These are phyloP conservation scores for Pistacia integerrima DNA, from an alignment of 345 rosid genomes.

Conservation along the genomic window DNA sequence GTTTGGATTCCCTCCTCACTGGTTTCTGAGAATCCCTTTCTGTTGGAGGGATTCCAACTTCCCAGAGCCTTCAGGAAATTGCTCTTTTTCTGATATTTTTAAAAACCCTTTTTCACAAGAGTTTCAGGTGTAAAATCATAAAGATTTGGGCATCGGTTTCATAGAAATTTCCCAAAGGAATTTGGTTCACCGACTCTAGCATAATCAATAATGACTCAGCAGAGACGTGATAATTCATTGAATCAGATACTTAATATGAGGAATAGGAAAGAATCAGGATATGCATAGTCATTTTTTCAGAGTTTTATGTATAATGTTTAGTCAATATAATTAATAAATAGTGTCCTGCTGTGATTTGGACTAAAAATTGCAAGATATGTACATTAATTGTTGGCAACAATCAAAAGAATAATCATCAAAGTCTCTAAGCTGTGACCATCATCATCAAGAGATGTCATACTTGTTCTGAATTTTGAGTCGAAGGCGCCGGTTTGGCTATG, in stretches of 20 bases:
- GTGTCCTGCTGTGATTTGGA: background rate
- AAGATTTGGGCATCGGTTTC: no score
- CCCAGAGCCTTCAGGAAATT: no score
- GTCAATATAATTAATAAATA: background rate
- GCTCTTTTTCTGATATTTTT: no score
- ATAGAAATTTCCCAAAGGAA: no score
- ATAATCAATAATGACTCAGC: no score
- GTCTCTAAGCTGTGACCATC: background rate
- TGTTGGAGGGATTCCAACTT: background rate
- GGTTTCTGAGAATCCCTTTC: background rate
- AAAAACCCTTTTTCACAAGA: no score
- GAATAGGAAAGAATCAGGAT: no score
- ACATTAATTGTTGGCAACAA: background rate
- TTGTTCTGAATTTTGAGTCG: slow-evolving; percentile 2
- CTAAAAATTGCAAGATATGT: background rate
- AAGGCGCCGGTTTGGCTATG: slow-evolving; percentile 13
- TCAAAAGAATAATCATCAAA: no score
- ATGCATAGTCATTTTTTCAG: background rate
- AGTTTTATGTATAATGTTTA: background rate
- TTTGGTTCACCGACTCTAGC: no score
- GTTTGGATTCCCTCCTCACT: background rate
- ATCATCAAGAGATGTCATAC: background rate
- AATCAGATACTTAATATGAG: background rate
- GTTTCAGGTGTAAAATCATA: no score
- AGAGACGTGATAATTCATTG: background rate